Evolutionary conservation across 305 asterid species (phyloP).

Genomic region (Rubia peregrina): DNA sequence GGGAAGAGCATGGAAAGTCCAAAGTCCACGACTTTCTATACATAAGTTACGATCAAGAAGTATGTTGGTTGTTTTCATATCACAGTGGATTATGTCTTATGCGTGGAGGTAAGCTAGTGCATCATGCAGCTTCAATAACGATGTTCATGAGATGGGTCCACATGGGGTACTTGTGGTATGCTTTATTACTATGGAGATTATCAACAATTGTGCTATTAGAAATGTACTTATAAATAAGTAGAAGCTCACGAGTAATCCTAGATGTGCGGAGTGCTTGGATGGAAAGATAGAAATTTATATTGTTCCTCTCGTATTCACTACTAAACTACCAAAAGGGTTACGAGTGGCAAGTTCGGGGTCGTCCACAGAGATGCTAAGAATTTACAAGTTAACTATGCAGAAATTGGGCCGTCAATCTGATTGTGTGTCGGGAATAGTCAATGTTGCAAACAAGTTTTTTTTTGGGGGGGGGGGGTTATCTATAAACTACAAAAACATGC

Average conservation of each 20-base stretch:
- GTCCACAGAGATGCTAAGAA: no score
- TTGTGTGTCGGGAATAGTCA: no score
- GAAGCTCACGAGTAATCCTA: slow-evolving; percentile 53
- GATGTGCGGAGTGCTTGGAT: slow-evolving; percentile 37
- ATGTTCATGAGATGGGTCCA: slow-evolving; percentile 61
- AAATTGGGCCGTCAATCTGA: no score
- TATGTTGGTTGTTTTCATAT: slow-evolving; percentile 67
- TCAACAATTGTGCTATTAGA: slow-evolving; percentile 72
- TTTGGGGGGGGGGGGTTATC: no score
- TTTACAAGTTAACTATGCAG: no score
- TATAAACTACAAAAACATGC: no score
- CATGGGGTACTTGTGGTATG: slow-evolving; percentile 26
- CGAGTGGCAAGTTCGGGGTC: no score
- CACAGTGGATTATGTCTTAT: slow-evolving; percentile 69
- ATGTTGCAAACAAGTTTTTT: no score
- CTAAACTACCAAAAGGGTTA: no score
- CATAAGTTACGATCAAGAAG: slow-evolving; percentile 46
- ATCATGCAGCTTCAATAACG: slow-evolving; percentile 59
- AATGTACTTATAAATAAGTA: slow-evolving; percentile 72
- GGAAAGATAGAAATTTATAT: no score
- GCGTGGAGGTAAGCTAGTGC: slow-evolving; percentile 71
- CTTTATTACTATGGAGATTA: slow-evolving; percentile 55
- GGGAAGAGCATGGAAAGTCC: slow-evolving; percentile 79
- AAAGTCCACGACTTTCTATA: slow-evolving; percentile 72
- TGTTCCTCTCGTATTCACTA: no score